Evolutionary conservation across 1,284 basidiomycete genomes (phyloP), one percentile per base, ranked within the genome.

Genomic region (Sporisorium iseilematis-ciliati): DNA sequence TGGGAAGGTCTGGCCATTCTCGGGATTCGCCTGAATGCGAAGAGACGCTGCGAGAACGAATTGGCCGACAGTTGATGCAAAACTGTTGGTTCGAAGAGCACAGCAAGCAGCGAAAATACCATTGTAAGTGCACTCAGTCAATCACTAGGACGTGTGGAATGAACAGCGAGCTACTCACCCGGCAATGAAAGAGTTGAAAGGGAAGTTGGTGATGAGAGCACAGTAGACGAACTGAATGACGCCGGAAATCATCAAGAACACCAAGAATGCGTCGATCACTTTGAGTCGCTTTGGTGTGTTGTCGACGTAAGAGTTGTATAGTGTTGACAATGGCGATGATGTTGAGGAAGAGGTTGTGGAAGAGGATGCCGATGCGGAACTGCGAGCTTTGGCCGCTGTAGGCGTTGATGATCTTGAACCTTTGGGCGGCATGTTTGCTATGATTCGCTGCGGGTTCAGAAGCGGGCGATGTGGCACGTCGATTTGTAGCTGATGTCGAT

Each of bases 171-270:
- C 14, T 1, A 87, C 92, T 78, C 87, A 98, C 95, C 95, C 94
- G 78, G 94, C 92, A 67, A 97, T 87, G 87, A 98, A 99, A 38
- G 95, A 94, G 82, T 98, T 97, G 89, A 97, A 98, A 16, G 96
- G 96, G 86, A 92, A 99, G 87, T 92, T 92, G 62, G 95, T 94
- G 75, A 99, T 88, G 74, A 94, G 88, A 35, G 97, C 86, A 86
- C 96, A 94, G 87, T 99, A 98, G 18, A 90, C 87, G 86, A 99
- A 97, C 86, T 97, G 95, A 43, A 91, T 86, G 71, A 97, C 89
- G 77, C 96, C 97, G 2, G 93, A 92, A 48, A 97, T 88, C 88
- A 98, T 91, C 82, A 97, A 90, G 88, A 97, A 97, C 67, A 93
- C 88, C 74, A 98, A 88, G 88, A 97, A 97, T 12, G 90, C 88